Percentiles rank a stretch among this genome's conserved stretches.
These are phyloP conservation scores for Glebionis coronaria DNA, from an alignment of 129 eudicot genomes.

Conservation along the genomic window DNA sequence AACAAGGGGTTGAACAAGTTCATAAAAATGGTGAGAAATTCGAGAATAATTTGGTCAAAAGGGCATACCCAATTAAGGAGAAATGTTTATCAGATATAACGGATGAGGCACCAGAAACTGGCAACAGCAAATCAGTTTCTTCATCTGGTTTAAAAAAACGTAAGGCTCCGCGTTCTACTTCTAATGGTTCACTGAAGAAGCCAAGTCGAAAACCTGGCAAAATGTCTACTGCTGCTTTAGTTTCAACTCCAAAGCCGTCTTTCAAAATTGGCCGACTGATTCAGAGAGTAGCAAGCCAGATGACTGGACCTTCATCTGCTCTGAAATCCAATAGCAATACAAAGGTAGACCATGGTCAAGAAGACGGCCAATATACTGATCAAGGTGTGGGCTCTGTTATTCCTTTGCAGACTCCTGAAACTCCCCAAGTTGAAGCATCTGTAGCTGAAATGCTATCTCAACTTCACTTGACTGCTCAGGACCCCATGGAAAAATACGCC, in stretches of 20 bases:
- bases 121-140: conserved; percentile 27
- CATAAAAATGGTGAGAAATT: background rate
- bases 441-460: conserved; percentile 58
- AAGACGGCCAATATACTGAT: conserved; percentile 26
- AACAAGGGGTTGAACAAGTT: conserved; percentile 26
- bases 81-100: conserved; percentile 55
- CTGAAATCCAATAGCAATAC: no score
- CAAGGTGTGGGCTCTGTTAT: conserved; percentile 23
- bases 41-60: conserved; percentile 18
- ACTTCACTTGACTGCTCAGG: conserved; percentile 57
- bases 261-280: conserved; percentile 82
- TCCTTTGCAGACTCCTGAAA: conserved; percentile 33
- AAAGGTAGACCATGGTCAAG: conserved; percentile 28
- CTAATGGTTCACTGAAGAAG: conserved; percentile 46
- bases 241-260: conserved; percentile 65
- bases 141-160: conserved; percentile 42
- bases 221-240: conserved; percentile 30
- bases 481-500: conserved; percentile 58
- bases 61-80: conserved; percentile 38
- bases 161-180: conserved; percentile 39
- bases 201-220: conserved; percentile 46
- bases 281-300: conserved; percentile 75
- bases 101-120: conserved; percentile 42
- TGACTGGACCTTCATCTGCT: conserved; percentile 56
- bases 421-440: conserved; percentile 38